Evolutionary conservation across 163 green algal genomes (phyloP).

Genomic region (Scenedesmus sp.): DNA sequence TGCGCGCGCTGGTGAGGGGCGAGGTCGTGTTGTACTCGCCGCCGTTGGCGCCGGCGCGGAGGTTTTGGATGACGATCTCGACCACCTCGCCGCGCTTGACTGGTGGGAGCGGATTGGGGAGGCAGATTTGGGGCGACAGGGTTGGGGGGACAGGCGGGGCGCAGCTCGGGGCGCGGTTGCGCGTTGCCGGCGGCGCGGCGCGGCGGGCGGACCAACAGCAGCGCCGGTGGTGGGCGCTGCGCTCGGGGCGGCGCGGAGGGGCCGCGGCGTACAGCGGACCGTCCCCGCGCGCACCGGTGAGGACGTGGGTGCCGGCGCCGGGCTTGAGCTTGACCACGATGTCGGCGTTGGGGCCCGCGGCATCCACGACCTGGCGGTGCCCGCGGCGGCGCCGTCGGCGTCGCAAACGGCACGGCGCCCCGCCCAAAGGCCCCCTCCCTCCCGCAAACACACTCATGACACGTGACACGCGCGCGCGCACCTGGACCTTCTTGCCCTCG

Average conservation of each 20-base stretch:
- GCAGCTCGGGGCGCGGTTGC: no score
- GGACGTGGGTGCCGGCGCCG: conserved; percentile 15
- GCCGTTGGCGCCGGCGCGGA: conserved; percentile 27
- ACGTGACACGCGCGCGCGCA: no score
- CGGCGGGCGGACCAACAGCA: no score
- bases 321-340: conserved; percentile 5
- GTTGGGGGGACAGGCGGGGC: no score
- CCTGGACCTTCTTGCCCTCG: not conserved
- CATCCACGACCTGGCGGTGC: conserved; percentile 8
- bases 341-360: not conserved
- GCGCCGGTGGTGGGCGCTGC: no score
- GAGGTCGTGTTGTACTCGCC: conserved; percentile 30
- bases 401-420: not conserved
- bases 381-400: not conserved
- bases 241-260: no score
- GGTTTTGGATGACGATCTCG: conserved; percentile 43
- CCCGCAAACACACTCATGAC: not conserved
- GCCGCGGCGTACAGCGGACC: no score
- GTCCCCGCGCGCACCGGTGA: not conserved
- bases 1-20: conserved; percentile 30
- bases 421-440: not conserved
- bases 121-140: no score
- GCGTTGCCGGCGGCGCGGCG: no score
- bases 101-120: no score
- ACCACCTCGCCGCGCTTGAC: conserved; percentile 30